A percentile compares a stretch with the other conserved stretches of the same genome.
Evolutionary conservation across 2,329 filamentous ascomycete species (phyloP).

Genomic region (Pseudonectria buxi): DNA sequence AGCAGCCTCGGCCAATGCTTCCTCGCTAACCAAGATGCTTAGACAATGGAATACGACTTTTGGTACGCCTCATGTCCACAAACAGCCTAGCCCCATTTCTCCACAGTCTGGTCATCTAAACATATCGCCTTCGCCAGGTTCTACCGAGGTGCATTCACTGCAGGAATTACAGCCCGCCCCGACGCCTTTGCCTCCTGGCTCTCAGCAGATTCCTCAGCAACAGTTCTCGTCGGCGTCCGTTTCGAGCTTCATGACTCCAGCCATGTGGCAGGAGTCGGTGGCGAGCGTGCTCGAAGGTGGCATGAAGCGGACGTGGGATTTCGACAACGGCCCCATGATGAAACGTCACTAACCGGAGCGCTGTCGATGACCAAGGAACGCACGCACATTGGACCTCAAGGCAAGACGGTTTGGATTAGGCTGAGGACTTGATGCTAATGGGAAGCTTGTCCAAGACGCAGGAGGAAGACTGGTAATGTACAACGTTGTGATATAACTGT

Average conservation of each 20-base stretch:
- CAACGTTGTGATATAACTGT: too few relatives aligned
- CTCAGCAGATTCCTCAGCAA: constrained; percentile 42
- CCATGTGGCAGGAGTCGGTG: constrained; percentile 69
- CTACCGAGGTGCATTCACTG: constrained; percentile 46
- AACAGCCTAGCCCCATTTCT: constrained; percentile 25
- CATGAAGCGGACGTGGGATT: constrained; percentile 57
- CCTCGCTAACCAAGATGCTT: constrained; percentile 1
- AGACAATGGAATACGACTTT: constrained; percentile 97
- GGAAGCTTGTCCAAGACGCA: too few relatives aligned
- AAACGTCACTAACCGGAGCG: constrained; percentile 21
- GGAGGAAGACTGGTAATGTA: too few relatives aligned
- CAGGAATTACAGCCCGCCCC: constrained; percentile 46
- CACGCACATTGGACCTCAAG: neutral
- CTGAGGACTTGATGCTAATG: too few relatives aligned
- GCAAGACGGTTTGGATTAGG: too few relatives aligned
- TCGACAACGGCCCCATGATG: constrained; percentile 33
- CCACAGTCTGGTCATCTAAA: constrained; percentile 46
- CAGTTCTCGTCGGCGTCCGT: constrained; percentile 48
- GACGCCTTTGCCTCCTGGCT: constrained; percentile 35
- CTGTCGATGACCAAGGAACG: neutral
- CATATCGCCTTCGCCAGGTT: constrained; percentile 45
- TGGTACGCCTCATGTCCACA: constrained; percentile 52
- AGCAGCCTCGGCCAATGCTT: neutral
- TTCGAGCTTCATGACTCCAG: constrained; percentile 58
- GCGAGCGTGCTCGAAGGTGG: constrained; percentile 62